Evolutionary conservation across 2,329 filamentous ascomycete species (phyloP).

Genomic region (Alternaria angustiovoidea): DNA sequence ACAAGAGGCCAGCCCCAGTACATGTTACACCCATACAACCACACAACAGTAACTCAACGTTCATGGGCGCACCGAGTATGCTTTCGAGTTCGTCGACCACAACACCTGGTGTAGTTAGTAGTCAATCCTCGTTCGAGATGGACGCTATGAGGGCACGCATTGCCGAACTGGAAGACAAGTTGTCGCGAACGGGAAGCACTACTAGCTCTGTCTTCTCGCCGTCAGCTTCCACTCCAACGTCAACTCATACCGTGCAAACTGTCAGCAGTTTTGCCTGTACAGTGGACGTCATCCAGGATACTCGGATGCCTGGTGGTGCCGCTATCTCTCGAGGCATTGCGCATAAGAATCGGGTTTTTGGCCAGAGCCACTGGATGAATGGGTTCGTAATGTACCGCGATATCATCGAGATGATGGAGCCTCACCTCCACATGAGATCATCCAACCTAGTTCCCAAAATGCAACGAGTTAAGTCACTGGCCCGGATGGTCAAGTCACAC

Average conservation of each 20-base stretch:
- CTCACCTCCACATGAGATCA: conserved; percentile 48
- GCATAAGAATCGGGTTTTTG: conserved; percentile 66
- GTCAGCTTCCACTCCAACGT: conserved; percentile 23
- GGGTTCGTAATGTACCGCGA: conserved; percentile 55
- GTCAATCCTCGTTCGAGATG: conserved; percentile 40
- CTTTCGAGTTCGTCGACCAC: not conserved
- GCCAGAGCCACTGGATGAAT: conserved; percentile 67
- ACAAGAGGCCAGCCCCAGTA: conserved; percentile 7
- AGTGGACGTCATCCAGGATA: conserved; percentile 56
- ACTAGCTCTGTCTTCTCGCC: conserved; percentile 13
- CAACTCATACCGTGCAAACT: conserved; percentile 46
- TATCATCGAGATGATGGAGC: conserved; percentile 57
- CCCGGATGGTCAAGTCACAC: conserved; percentile 60
- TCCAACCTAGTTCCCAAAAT: conserved; percentile 52
- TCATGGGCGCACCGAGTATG: not conserved
- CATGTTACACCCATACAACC: conserved; percentile 3
- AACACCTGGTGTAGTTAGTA: conserved; percentile 19
- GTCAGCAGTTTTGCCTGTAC: conserved; percentile 53
- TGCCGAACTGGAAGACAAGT: conserved; percentile 56
- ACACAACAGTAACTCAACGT: not conserved
- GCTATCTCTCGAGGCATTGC: conserved; percentile 55
- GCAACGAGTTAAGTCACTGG: conserved; percentile 63
- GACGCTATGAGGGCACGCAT: conserved; percentile 54
- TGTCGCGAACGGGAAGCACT: conserved; percentile 18
- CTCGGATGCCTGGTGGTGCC: conserved; percentile 38